Base-by-base conservation (phyloP, 2,329 filamentous ascomycete species). In the Colletotrichum limetticola region DNA sequence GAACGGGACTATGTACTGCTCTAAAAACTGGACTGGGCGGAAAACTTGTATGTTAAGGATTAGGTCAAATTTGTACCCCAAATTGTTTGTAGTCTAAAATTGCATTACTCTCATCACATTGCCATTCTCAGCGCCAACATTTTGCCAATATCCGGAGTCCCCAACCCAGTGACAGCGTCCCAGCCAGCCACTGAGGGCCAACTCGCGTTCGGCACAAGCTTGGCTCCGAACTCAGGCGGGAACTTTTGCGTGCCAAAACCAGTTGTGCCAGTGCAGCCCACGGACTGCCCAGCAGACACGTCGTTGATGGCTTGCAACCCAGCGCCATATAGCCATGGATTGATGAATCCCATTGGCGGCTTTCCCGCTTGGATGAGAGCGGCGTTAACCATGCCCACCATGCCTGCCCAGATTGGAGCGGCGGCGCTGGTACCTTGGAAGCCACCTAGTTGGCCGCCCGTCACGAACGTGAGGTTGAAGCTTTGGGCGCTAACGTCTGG, bases 351-450 rank as follows among this genome's bases (percentile, higher is more conserved):
- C 76, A 92, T 80, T 0, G 83, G 77, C 2, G 86, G 79, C 77
- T 87, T 86, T 1, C 89, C 88, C 19, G 84, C 82, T 16, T 86
- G 82, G 58, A 92, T 80, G 35, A 91, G 85, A 24, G 88, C 87
- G 70, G 91, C 89, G 78, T 94, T 94, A 60, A 94, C 80, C 52
- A 92, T 85, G 1, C 89, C 86, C 59, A 94, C 83, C 74, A 94
- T 86, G 22, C 86, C 87, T 0, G 91, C 91, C 67, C 92, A 88
- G 0, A 90, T 83, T 0, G 93, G 92, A 1, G 90, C 83, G 2
- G 91, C 87, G 1, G 91, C 91, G 66, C 85, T 86, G 5, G 69
- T 71, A 1, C 69, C 69, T 46, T 22, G 69, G 52, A 71, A 71
- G 14, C 65, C 65, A 28, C 49, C 14, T n/a, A 71, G 24, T 1